Conservation (phyloP, 108 stramenopile species). For the Pseudonitzschia pungens region DNA sequence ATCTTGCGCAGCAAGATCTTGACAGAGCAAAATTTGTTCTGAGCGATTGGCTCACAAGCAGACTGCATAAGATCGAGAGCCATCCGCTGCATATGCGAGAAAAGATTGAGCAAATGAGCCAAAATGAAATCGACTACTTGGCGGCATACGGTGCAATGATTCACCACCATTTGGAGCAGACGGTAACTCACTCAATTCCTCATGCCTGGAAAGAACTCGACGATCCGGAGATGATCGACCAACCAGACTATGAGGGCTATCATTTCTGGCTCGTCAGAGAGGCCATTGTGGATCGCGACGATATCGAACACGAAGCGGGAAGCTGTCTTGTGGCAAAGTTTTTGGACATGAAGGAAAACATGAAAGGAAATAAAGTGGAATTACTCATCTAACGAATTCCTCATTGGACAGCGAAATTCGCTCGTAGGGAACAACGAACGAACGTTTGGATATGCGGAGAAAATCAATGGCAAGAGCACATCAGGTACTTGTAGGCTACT, state of each 20-base stretch:
- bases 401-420: background rate
- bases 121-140: conserved; percentile 44
- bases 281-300: conserved; percentile 37
- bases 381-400: conserved; percentile 16
- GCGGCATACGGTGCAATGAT: conserved; percentile 59
- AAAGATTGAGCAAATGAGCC: conserved; percentile 67
- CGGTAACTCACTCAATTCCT: conserved; percentile 67
- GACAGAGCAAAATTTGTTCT: conserved; percentile 71
- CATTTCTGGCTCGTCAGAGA: conserved; percentile 54
- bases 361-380: conserved; percentile 58
- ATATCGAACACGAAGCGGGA: conserved; percentile 54
- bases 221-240: conserved; percentile 70
- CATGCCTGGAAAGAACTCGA: conserved; percentile 72
- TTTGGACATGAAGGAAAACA: conserved; percentile 46
- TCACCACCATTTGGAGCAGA: conserved; percentile 56
- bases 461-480: too few relatives aligned
- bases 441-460: too few relatives aligned
- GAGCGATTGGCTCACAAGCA: conserved; percentile 60
- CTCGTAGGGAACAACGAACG: too few relatives aligned
- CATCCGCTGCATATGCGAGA: conserved; percentile 67
- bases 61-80: conserved; percentile 74
- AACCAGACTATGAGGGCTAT: conserved; percentile 61
- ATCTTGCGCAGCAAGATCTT: conserved; percentile 63
- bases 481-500: too few relatives aligned
- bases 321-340: conserved; percentile 64